A percentile compares a stretch with the other conserved stretches of the same genome.
Conservation (phyloP, 306 rosid genomes). For the Macrotyloma uniflorum region DNA sequence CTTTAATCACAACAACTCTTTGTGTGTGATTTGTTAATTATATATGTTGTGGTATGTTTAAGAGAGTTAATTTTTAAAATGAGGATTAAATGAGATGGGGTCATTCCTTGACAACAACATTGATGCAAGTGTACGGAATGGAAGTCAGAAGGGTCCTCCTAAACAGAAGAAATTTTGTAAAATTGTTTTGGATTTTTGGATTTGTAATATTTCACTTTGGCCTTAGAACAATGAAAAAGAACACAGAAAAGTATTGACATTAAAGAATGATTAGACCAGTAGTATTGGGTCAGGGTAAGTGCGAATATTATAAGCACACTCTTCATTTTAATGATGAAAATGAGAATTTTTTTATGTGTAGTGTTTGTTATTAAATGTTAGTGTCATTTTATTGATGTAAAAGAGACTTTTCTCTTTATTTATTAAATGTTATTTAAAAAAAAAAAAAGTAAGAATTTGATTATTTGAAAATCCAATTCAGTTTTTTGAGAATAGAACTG, state of each 20-base stretch:
- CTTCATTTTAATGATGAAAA: constrained; percentile 27
- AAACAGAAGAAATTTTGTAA: constrained; percentile 23
- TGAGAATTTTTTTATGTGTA: neutral
- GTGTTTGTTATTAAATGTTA: too few relatives aligned
- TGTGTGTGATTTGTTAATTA: neutral
- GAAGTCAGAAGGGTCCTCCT: constrained; percentile 20
- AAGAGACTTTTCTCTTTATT: too few relatives aligned
- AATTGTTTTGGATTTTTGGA: constrained; percentile 8
- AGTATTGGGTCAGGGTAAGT: constrained; percentile 3
- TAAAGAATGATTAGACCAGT: neutral
- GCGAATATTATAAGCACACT: constrained; percentile 22
- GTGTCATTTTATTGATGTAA: too few relatives aligned
- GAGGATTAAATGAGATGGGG: constrained; percentile 36
- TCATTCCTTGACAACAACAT: constrained; percentile 27
- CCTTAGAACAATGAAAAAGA: neutral
- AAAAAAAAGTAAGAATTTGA: too few relatives aligned
- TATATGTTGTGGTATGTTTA: constrained; percentile 16
- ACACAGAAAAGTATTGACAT: neutral
- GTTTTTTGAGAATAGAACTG: too few relatives aligned
- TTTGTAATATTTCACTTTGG: constrained; percentile 15
- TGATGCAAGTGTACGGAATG: constrained; percentile 17
- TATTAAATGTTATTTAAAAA: too few relatives aligned
- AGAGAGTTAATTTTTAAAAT: neutral
- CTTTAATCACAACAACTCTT: neutral
- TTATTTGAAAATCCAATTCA: too few relatives aligned